Evolutionary conservation across 306 rosid species (phyloP).

Genomic region (Cicer cuneatum): DNA sequence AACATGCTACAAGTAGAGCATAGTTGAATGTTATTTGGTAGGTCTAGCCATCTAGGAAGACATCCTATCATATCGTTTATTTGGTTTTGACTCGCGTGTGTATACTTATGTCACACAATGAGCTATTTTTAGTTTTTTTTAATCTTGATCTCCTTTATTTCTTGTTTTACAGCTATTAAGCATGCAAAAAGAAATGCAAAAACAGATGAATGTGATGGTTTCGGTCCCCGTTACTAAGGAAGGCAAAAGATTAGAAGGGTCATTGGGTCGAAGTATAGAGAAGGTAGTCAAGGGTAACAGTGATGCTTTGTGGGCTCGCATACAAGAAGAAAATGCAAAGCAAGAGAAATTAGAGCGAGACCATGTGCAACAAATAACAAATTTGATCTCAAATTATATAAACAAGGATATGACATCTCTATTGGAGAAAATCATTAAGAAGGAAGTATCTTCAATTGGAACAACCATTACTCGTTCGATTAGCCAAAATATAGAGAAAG

Average conservation of each 20-base stretch:
- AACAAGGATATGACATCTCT: slow-evolving; percentile 63
- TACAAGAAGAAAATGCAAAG: slow-evolving; percentile 72
- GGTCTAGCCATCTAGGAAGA: not conserved
- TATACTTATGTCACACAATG: slow-evolving; percentile 20
- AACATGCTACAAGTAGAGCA: slow-evolving; percentile 26
- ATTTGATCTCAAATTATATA: slow-evolving; percentile 59
- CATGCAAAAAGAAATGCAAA: slow-evolving; percentile 73
- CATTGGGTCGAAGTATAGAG: slow-evolving; percentile 67
- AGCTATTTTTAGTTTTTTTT: slow-evolving; percentile 9
- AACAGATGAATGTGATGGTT: slow-evolving; percentile 66
- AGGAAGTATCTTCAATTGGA: slow-evolving; percentile 70
- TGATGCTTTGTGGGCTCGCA: slow-evolving; percentile 71
- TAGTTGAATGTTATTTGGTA: slow-evolving; percentile 10
- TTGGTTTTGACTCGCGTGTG: slow-evolving; percentile 14
- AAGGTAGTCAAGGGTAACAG: slow-evolving; percentile 63
- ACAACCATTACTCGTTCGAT: slow-evolving; percentile 60
- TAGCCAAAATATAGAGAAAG: slow-evolving; percentile 62
- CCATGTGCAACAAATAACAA: slow-evolving; percentile 60
- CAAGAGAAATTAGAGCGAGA: slow-evolving; percentile 70
- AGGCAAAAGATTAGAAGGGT: slow-evolving; percentile 72
- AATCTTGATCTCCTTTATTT: slow-evolving; percentile 42
- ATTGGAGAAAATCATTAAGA: slow-evolving; percentile 69
- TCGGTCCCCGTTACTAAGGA: slow-evolving; percentile 68
- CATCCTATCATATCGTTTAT: slow-evolving; percentile 11
- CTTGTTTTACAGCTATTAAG: slow-evolving; percentile 58